Evolutionary conservation across 2,329 filamentous ascomycete species (phyloP), one percentile per base, ranked within the genome.

Genomic region (Cladosporium halotolerans): DNA sequence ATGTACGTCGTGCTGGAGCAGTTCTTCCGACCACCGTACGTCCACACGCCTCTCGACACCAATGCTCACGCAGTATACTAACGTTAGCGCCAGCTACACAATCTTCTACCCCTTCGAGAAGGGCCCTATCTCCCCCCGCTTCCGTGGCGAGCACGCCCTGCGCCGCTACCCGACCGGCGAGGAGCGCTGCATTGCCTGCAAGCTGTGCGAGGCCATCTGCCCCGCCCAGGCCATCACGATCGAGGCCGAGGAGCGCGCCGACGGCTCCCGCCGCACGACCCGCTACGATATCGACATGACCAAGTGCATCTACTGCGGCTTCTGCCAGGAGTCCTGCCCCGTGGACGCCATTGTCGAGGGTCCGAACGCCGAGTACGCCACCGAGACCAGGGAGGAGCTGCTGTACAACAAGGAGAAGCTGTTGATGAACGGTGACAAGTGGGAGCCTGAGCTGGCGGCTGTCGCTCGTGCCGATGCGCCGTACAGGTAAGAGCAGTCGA

Each of bases 281-380:
- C 85, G 92, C 70, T 99, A 99, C 76, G 93, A 99, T 72, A 96
- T 99, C 70, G 93, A 99, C 76, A 99, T 99, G 93, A 97, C 93
- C 68, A 99, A 99, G 81, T 99, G 93, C 78, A 99, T 99, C 75
- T 99, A 97, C 83, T 97, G 93, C 73, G 93, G 93, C 48, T 95
- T 95, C 78, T 97, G 93, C 82, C 92, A 96, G 78, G 93, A 99
- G 79, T 95, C 89, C 61, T 99, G 93, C 77, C 93, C 93, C 42
- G 93, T 99, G 52, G 93, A 99, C 75, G 93, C 93, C 56, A 99
- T 89, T 72, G 85, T 89, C 55, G 85, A 88, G 71, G 81, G 80
- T 32, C 83, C 85, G 51, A 88, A 88, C 64, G 84, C 84, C 46
- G 85, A 88, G 72, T 88, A 88, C 63, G 84, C 85, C 41, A 88